Percentiles rank a stretch among this genome's conserved stretches.
These are phyloP conservation scores for Xylaria sp. DNA, from an alignment of 2,329 filamentous ascomycete species.

Conservation along the genomic window DNA sequence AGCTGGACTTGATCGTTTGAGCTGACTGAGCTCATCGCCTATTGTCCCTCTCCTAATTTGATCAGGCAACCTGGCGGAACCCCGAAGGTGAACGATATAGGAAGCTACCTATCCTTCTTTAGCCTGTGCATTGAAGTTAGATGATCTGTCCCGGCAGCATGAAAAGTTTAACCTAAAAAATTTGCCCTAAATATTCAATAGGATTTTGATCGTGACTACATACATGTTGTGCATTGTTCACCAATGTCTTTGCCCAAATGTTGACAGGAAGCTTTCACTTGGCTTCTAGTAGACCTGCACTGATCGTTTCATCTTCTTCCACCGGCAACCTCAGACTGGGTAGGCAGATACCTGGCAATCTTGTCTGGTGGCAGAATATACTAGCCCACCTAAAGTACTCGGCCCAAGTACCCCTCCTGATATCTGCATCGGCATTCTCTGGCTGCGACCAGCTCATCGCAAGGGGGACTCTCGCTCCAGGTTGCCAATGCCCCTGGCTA, in stretches of 20 bases:
- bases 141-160: too few species aligned
- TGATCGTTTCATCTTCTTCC: not conserved
- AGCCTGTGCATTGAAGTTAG: too few species aligned
- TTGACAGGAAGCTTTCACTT: not conserved
- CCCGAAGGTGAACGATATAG: too few species aligned
- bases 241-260: too few species aligned
- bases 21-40: not conserved
- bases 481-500: constrained; percentile 1
- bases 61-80: too few species aligned
- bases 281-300: not conserved
- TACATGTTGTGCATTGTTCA: too few species aligned
- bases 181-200: too few species aligned
- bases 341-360: not conserved
- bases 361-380: not conserved
- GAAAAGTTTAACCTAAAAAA: too few species aligned
- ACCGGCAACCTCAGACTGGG: not conserved
- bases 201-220: too few species aligned
- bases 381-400: not conserved
- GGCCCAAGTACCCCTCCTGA: not conserved
- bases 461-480: not conserved
- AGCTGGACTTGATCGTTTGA: too few species aligned
- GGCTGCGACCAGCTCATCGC: not conserved
- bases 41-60: too few species aligned
- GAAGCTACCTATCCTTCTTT: too few species aligned
- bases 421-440: not conserved